Conservation (phyloP, 2,329 filamentous ascomycete species). For the Xylariaceae sp. region DNA sequence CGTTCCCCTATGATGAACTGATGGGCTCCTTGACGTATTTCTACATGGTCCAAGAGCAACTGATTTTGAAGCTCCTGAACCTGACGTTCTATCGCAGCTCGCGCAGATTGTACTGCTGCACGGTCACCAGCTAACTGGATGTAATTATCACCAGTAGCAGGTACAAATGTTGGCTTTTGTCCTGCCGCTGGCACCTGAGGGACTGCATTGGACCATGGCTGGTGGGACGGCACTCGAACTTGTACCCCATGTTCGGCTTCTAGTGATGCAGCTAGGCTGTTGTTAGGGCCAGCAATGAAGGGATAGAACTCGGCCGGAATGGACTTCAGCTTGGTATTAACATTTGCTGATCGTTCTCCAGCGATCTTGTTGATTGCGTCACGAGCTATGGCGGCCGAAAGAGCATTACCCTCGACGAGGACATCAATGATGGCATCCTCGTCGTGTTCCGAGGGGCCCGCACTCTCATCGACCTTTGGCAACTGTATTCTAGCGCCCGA, state of each 20-base stretch:
- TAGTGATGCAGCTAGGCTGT: constrained; percentile 66
- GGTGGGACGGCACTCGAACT: constrained; percentile 80
- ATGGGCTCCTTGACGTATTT: constrained; percentile 84
- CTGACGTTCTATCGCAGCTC: constrained; percentile 77
- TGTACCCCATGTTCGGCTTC: constrained; percentile 76
- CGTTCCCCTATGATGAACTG: constrained; percentile 92
- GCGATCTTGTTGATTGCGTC: constrained; percentile 86
- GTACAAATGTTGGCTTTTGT: constrained; percentile 68
- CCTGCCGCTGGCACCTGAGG: constrained; percentile 64
- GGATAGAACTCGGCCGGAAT: constrained; percentile 94
- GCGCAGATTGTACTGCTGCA: constrained; percentile 75
- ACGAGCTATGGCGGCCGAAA: constrained; percentile 81
- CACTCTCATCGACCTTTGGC: constrained; percentile 73
- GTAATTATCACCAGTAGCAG: constrained; percentile 71
- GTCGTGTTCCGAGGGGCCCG: constrained; percentile 62
- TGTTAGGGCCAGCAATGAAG: constrained; percentile 84
- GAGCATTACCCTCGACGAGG: constrained; percentile 84
- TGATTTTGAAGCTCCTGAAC: constrained; percentile 75
- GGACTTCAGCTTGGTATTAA: constrained; percentile 78
- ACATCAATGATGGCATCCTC: constrained; percentile 87
- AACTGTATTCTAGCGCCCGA: constrained; percentile 90
- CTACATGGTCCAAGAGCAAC: constrained; percentile 75
- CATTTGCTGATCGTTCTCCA: constrained; percentile 79
- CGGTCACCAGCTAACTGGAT: constrained; percentile 90
- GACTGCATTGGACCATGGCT: constrained; percentile 72